Evolutionary conservation across 352 stramenopile genomes (phyloP).

Genomic region (Elongisporangium undulatum): DNA sequence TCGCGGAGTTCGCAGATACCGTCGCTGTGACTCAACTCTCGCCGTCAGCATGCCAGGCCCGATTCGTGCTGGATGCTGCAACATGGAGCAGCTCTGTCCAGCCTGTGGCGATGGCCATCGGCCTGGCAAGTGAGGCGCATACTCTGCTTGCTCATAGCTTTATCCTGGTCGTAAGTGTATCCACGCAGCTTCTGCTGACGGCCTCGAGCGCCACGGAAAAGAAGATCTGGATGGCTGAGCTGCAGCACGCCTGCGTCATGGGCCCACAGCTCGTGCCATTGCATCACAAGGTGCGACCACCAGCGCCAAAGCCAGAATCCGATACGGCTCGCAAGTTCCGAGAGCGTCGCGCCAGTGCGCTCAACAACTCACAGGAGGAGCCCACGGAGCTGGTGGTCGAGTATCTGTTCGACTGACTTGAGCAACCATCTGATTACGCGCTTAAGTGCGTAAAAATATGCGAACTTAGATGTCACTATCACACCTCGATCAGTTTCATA

Average conservation of each 20-base stretch:
- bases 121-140: conserved; percentile 11
- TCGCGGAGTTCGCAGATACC: conserved; percentile 31
- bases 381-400: neutral
- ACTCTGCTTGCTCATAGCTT: conserved; percentile 33
- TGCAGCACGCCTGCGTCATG: conserved; percentile 16
- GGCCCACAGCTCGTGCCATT: neutral
- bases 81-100: neutral
- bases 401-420: neutral
- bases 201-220: conserved; percentile 37
- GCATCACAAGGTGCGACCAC: neutral
- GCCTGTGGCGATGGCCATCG: conserved; percentile 12
- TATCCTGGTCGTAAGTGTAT: conserved; percentile 14
- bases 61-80: conserved; percentile 16
- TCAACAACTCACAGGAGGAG: neutral
- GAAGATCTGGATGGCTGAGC: conserved; percentile 38
- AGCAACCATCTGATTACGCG: too few relatives aligned
- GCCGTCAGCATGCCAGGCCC: conserved; percentile 2
- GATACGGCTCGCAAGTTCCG: neutral
- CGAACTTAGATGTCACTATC: too few relatives aligned
- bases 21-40: conserved; percentile 16
- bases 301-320: neutral
- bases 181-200: conserved; percentile 26
- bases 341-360: neutral
- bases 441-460: too few relatives aligned
- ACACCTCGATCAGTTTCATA: too few relatives aligned